Conservation (phyloP, 139 green algal genomes). For the Pycnococcus provasolii region DNA sequence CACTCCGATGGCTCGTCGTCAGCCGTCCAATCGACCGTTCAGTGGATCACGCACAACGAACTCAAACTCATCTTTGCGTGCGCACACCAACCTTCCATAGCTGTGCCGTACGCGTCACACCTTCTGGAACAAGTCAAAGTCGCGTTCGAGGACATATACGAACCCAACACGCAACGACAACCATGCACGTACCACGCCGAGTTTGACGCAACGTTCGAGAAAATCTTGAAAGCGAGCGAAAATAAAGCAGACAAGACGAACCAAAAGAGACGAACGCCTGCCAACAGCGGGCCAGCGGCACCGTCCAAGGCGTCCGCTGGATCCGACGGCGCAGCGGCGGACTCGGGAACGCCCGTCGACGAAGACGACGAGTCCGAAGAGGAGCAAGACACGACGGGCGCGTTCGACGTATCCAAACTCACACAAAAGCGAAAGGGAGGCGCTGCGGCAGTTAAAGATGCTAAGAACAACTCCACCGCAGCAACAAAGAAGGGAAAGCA, state of each 20-base stretch:
- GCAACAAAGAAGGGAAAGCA: constrained; percentile 3
- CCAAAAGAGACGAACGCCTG: constrained; percentile 17
- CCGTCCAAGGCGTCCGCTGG: neutral
- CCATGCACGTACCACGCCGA: constrained; percentile 6
- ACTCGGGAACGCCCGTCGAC: neutral
- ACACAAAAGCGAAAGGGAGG: constrained; percentile 13
- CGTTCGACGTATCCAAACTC: constrained; percentile 40
- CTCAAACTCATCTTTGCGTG: neutral
- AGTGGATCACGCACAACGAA: neutral
- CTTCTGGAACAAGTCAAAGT: constrained; percentile 24
- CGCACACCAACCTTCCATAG: neutral
- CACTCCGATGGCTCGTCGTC: no score
- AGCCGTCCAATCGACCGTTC: neutral
- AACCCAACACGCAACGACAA: neutral
- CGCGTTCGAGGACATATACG: constrained; percentile 18
- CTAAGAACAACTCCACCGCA: neutral
- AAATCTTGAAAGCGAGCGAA: constrained; percentile 25
- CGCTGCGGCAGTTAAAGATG: neutral
- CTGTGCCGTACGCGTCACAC: constrained; percentile 34
- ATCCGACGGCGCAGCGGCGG: neutral
- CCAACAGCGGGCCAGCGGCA: neutral
- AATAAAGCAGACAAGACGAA: constrained; percentile 19
- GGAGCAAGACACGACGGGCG: constrained; percentile 10
- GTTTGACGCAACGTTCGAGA: constrained; percentile 24
- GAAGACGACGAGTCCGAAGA: neutral